phyloP scores from a whole-genome alignment of 805 yeast genomes.

The Saitoella complicata region DNA sequence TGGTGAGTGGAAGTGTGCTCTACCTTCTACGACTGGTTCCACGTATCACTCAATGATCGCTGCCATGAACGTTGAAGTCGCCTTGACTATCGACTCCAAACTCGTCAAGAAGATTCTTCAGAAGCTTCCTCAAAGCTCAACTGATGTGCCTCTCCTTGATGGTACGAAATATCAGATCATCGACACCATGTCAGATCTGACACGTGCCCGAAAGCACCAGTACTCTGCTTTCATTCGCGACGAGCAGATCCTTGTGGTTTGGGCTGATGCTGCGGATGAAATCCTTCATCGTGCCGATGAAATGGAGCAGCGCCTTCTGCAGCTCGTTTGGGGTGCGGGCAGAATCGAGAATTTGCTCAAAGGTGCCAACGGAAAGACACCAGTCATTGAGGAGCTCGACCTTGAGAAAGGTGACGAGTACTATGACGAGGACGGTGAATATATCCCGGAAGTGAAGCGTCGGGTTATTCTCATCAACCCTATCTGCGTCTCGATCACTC shows the following conservation, averaged over 20 bases:
- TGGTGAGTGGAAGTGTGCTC: too few relatives aligned
- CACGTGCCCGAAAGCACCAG: constrained; percentile 9
- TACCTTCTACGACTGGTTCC: too few relatives aligned
- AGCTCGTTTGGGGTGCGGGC: constrained; percentile 7
- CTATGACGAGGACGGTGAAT: neutral
- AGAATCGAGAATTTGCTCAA: neutral
- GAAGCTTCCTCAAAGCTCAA: too few relatives aligned
- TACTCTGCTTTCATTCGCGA: constrained; percentile 7
- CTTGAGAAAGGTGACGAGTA: neutral
- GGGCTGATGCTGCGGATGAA: constrained; percentile 7
- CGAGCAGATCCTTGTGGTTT: constrained; percentile 6
- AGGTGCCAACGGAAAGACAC: neutral
- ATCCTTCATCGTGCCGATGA: constrained; percentile 4
- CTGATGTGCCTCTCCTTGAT: too few relatives aligned
- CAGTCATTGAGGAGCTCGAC: neutral
- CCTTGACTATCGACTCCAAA: too few relatives aligned
- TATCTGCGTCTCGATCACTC: neutral
- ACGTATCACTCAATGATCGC: too few relatives aligned
- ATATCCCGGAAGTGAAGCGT: neutral
- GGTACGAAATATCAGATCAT: constrained; percentile 3
- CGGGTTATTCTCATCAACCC: neutral
- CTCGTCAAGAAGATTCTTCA: too few relatives aligned
- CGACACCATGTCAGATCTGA: constrained; percentile 6
- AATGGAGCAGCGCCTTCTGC: constrained; percentile 9
- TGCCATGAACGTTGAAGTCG: too few relatives aligned